A percentile compares a stretch with the other conserved stretches of the same genome.
These are phyloP conservation scores for Xerocomellus intermedius DNA, from an alignment of 768 basidiomycete genomes.

Conservation along the genomic window DNA sequence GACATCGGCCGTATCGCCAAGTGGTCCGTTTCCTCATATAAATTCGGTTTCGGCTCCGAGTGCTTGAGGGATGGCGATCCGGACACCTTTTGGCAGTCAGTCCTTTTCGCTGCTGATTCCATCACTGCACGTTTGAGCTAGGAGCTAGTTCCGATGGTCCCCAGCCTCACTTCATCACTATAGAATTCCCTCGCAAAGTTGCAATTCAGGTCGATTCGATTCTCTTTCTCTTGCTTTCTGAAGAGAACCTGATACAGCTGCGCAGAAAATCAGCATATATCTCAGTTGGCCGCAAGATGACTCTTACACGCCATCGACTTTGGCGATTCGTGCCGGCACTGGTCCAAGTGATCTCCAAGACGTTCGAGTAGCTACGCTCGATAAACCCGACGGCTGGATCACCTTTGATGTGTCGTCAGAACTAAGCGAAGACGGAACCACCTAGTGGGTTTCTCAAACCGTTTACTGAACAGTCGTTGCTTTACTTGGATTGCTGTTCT, in stretches of 20 bases:
- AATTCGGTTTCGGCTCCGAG: constrained; percentile 95
- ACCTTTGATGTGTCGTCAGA: constrained; percentile 83
- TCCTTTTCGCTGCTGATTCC: constrained; percentile 10
- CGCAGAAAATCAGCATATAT: constrained; percentile 82
- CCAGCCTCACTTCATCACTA: constrained; percentile 93
- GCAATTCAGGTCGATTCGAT: constrained; percentile 67
- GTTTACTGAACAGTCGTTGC: not conserved
- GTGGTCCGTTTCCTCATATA: constrained; percentile 96
- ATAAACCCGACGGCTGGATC: constrained; percentile 94
- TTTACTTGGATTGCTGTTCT: not conserved
- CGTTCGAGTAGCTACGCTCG: constrained; percentile 77
- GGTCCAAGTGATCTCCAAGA: constrained; percentile 91
- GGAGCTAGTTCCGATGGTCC: constrained; percentile 80
- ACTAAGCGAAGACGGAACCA: constrained; percentile 73
- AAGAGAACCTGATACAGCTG: not conserved
- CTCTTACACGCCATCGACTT: constrained; percentile 92
- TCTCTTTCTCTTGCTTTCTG: not conserved
- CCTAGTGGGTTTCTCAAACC: constrained; percentile 53
- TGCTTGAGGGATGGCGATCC: constrained; percentile 86
- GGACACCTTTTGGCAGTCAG: constrained; percentile 98
- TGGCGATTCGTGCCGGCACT: constrained; percentile 90
- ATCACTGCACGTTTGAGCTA: not conserved
- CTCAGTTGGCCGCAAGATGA: constrained; percentile 85
- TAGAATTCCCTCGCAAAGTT: constrained; percentile 90
- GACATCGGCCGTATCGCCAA: constrained; percentile 86